Evolutionary conservation across 106 monocot species (phyloP), one percentile per base, ranked within the genome.

Genomic region (Agapanthus africanus): DNA sequence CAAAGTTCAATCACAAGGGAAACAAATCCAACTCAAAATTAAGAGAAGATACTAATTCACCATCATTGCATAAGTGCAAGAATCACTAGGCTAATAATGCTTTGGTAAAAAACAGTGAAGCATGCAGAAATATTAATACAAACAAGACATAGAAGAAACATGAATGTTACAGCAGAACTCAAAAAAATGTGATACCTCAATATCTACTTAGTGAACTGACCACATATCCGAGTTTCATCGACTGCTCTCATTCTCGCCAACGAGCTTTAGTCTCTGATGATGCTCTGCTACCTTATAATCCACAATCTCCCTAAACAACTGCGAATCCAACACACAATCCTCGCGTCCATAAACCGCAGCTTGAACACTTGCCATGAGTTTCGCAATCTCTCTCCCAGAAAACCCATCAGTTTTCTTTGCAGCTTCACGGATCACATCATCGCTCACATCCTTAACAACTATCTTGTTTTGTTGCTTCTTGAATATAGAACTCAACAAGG

Each of bases 311-410:
- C 15, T 78, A 64, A 91, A 91, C 23, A 97, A 65, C 6, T 68
- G 71, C 0, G 82, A 59, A 68, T 97, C 86, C 70, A 97, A 69
- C 27, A 73, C 62, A 67, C 95, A 97, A 37, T 91, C 86, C 9
- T 61, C 71, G 0, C 77, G 80, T 9, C 88, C 95, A 74, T 89
- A 97, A 16, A 97, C 95, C 11, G 88, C 86, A 25, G 95, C 95
- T 42, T 82, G 91, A n/a, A 97, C 70, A 13, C 91, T 84, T 0
- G 95, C 91, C 80, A 97, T 79, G 34, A 97, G 81, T 69, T 63
- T 97, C 0, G 95, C 95, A 34, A 97, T 91, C 77, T 97, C 95
- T 54, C 95, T 79, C n/a, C 95, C 95, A 16, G 95, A 97, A 70
- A 97, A 97, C 4, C 95, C 91, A 5, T 84, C 79, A 0, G 76